phyloP scores from a whole-genome alignment of 1,284 basidiomycete species.

The Gomphus bonarii region DNA sequence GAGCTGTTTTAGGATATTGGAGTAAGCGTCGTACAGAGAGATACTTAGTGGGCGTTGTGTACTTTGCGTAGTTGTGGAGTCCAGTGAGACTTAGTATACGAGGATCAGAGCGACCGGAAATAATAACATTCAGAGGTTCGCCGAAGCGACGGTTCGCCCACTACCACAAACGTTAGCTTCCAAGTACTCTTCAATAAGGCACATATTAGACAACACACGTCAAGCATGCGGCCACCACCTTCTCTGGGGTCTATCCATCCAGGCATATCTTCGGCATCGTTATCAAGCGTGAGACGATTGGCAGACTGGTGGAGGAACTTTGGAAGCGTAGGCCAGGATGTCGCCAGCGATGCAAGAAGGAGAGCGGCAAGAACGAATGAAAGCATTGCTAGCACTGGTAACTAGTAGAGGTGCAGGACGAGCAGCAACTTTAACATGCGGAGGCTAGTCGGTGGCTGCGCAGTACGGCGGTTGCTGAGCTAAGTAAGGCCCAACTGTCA shows the following conservation, averaged over 20 bases:
- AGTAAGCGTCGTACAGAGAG: neutral
- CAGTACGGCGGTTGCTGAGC: neutral
- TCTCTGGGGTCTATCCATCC: constrained; percentile 66
- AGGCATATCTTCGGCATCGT: neutral
- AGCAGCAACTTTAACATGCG: neutral
- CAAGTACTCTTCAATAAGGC: neutral
- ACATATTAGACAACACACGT: constrained; percentile 40
- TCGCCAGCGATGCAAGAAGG: neutral
- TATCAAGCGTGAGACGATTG: neutral
- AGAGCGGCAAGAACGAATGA: neutral
- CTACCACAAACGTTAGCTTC: constrained; percentile 24
- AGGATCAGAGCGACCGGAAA: constrained; percentile 34
- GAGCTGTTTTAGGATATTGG: constrained; percentile 40
- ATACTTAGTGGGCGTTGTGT: constrained; percentile 12
- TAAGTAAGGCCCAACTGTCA: no score
- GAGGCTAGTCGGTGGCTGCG: neutral
- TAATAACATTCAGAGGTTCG: constrained; percentile 37
- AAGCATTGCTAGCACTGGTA: neutral
- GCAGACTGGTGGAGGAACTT: neutral
- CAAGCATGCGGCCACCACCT: constrained; percentile 59
- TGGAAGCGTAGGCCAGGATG: neutral
- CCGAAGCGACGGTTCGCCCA: constrained; percentile 42
- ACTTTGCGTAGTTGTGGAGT: constrained; percentile 34
- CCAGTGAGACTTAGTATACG: constrained; percentile 31
- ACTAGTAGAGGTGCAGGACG: neutral